Evolutionary conservation across 345 rosid species (phyloP).

Genomic region (Salix viminalis): DNA sequence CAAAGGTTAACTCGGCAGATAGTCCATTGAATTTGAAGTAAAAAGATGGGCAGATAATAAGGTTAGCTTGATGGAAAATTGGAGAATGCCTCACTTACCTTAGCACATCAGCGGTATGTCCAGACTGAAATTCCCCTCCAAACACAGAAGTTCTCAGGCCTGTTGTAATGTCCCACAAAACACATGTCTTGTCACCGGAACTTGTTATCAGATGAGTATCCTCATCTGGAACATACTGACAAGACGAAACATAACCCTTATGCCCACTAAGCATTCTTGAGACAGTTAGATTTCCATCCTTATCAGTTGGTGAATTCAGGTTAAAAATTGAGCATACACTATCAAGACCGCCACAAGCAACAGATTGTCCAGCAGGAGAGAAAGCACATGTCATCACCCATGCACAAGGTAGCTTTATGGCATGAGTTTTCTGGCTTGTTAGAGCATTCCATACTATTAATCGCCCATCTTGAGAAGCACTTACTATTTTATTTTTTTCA

Average conservation of each 20-base stretch:
- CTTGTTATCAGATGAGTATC: constrained; percentile 80
- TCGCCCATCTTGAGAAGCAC: constrained; percentile 96
- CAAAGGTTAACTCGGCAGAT: not conserved
- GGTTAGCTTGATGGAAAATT: constrained; percentile 1
- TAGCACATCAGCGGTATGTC: constrained; percentile 89
- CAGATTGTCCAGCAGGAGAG: constrained; percentile 87
- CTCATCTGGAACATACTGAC: constrained; percentile 92
- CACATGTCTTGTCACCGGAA: constrained; percentile 91
- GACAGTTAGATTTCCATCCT: constrained; percentile 73
- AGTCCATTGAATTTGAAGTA: not conserved
- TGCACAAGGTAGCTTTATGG: constrained; percentile 91
- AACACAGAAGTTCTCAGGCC: constrained; percentile 92
- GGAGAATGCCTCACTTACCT: constrained; percentile 44
- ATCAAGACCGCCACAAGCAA: constrained; percentile 98
- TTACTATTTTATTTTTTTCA: constrained; percentile 78
- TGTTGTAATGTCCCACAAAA: constrained; percentile 90
- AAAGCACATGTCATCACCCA: constrained; percentile 99
- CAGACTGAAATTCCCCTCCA: constrained; percentile 97
- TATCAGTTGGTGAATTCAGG: constrained; percentile 77
- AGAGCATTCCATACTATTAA: constrained; percentile 94
- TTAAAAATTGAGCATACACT: constrained; percentile 88
- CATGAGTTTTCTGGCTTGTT: constrained; percentile 96
- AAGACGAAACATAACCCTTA: constrained; percentile 84
- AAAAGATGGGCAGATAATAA: not conserved
- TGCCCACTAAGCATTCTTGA: constrained; percentile 83